These are phyloP conservation scores for Suhomyces choctaworum DNA, from an alignment of 1,139 yeast species.

Conservation along the genomic window DNA sequence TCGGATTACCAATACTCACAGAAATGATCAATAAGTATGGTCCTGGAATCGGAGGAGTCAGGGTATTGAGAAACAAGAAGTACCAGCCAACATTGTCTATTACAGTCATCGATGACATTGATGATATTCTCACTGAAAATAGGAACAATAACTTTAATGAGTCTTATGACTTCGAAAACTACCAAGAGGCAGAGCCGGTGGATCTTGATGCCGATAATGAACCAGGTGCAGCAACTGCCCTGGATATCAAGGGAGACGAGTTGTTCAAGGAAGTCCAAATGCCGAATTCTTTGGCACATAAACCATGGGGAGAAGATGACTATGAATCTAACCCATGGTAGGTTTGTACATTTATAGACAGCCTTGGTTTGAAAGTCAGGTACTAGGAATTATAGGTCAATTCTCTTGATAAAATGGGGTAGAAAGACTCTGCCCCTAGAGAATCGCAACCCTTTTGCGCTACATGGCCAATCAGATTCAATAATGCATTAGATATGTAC, in stretches of 20 bases:
- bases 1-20: slow-evolving; percentile 57
- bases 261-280: slow-evolving; percentile 51
- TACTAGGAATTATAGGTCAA: no score
- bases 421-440: no score
- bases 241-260: slow-evolving; percentile 44
- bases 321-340: slow-evolving; percentile 53
- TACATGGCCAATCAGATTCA: no score
- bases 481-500: slow-evolving; percentile 1
- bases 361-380: no score
- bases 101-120: slow-evolving; percentile 59
- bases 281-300: slow-evolving; percentile 55
- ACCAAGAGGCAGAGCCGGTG: slow-evolving; percentile 15
- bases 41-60: slow-evolving; percentile 57
- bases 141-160: slow-evolving; percentile 32
- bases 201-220: slow-evolving; percentile 4
- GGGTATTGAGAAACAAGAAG: slow-evolving; percentile 45
- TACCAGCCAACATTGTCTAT: slow-evolving; percentile 67
- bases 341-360: background rate
- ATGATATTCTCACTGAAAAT: slow-evolving; percentile 49
- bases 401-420: no score
- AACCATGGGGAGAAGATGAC: slow-evolving; percentile 47
- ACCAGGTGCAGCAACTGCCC: background rate
- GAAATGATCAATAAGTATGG: slow-evolving; percentile 65
- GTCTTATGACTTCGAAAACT: slow-evolving; percentile 38
- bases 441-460: no score